A percentile compares a stretch with the other conserved stretches of the same genome.
phyloP scores from a whole-genome alignment of 768 basidiomycete genomes.

The Tubosaeta brunneosetosa region DNA sequence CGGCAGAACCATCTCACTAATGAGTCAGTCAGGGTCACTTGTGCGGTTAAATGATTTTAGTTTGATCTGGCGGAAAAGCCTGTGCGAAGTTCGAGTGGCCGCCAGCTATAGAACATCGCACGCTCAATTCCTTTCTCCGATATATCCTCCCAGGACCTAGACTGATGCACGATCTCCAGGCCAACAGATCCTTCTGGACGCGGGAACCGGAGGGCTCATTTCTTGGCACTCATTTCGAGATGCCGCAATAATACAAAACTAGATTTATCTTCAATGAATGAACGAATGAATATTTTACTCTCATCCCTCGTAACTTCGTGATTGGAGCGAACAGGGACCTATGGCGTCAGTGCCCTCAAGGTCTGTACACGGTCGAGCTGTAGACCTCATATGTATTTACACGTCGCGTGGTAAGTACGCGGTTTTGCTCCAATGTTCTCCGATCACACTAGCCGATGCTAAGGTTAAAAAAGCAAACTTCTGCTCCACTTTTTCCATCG shows the following conservation, averaged over 20 bases:
- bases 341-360: no score
- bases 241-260: not conserved
- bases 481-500: not conserved
- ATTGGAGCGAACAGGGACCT: no score
- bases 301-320: no score
- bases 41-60: no score
- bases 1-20: no score
- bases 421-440: not conserved
- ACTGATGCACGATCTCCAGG: not conserved
- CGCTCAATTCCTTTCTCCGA: not conserved
- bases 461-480: not conserved
- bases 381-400: no score
- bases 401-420: not conserved
- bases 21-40: no score
- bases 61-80: no score
- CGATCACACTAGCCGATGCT: conserved; percentile 21
- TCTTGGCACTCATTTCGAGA: not conserved
- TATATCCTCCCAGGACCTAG: not conserved
- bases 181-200: not conserved
- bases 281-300: no score
- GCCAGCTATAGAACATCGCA: not conserved
- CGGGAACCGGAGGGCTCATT: not conserved
- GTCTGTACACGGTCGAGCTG: not conserved
- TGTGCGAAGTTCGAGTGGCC: not conserved
- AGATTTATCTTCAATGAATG: not conserved